Evolutionary conservation across 352 stramenopile species (phyloP).

Genomic region (Salisapilia sapeloensis): DNA sequence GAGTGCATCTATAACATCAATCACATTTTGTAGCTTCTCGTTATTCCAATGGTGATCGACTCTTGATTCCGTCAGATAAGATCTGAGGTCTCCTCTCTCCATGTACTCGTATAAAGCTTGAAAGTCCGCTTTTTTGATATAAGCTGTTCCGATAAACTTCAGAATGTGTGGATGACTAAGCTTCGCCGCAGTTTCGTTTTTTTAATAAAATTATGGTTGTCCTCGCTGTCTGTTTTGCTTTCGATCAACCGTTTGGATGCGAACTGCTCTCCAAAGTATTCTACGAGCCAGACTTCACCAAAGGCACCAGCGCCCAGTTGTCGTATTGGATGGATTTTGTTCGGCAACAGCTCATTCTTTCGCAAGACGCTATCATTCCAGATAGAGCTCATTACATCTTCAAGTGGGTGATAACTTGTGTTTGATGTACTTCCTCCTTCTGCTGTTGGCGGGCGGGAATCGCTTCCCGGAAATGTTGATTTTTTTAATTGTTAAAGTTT

Average conservation of each 20-base stretch:
- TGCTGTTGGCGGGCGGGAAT: too few relatives aligned
- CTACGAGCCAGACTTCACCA: constrained; percentile 5
- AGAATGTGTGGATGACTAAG: constrained; percentile 9
- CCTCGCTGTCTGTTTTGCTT: constrained; percentile 1
- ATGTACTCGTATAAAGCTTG: constrained; percentile 12
- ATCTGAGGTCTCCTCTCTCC: constrained; percentile 7
- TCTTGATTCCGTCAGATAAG: constrained; percentile 7
- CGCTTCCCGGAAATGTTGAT: too few relatives aligned
- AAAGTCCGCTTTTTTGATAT: constrained; percentile 1
- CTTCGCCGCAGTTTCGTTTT: constrained; percentile 6
- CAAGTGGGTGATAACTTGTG: too few relatives aligned
- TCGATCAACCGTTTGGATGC: constrained; percentile 5
- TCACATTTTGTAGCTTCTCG: constrained; percentile 9
- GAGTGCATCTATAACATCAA: constrained; percentile 12
- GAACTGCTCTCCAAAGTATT: constrained; percentile 7
- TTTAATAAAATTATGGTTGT: constrained; percentile 10
- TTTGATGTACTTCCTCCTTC: too few relatives aligned
- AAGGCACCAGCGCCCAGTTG: constrained; percentile 1
- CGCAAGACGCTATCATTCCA: too few relatives aligned
- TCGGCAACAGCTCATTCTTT: too few relatives aligned
- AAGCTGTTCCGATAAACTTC: constrained; percentile 9
- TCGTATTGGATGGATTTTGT: too few relatives aligned
- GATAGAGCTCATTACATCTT: too few relatives aligned
- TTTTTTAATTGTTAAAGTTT: too few relatives aligned
- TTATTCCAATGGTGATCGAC: constrained; percentile 6